Evolutionary conservation across 1,284 basidiomycete species (phyloP), one percentile per base, ranked within the genome.

Genomic region (Psilocybe mexicana): DNA sequence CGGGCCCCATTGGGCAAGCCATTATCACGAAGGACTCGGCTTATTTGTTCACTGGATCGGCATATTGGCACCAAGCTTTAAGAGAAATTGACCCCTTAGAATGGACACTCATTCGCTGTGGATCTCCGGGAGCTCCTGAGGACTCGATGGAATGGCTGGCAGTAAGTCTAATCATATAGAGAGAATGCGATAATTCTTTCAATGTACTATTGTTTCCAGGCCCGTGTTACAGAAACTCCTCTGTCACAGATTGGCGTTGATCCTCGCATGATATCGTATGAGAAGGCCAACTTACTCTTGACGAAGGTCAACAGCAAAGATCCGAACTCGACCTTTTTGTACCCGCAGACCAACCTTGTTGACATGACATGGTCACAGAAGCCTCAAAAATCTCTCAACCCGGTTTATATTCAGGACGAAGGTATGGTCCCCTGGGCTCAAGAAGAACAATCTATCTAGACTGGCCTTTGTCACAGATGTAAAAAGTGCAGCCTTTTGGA

Each of bases 1-100:
- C 85, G 18, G 95, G 95, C 10, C 87, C 88, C n/a, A 87, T 90
- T 2, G 95, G 94, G 5, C 83, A 87, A 50, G 94, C 91, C 4
- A 79, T 98, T 43, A 76, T 96, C 24, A 87, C 90, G 1, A 77
- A 78, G 64, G 79, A 79, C 1, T 74, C 79, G 2, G 87, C 88
- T 2, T 89, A 90, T 65, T 79, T 97, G 33, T 82, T 96, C 63
- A 90, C 88, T 23, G 94, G 97, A 72, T 92, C 93, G 26, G 82
- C 94, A 33, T 97, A 97, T 72, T 96, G 93, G 88, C 70, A 89
- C 1, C 93, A 95, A 74, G 94, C 94, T 6, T 80, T 80, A 7
- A 77, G 86, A 10, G 86, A 96, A 69, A 74, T 94, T 14, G 91
- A 94, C 69, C 63, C 72, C 18, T 33, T 33, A 8, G 87, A 92